These are phyloP conservation scores for Diplotaxis tenuifolia DNA, from an alignment of 345 rosid genomes.

Conservation along the genomic window DNA sequence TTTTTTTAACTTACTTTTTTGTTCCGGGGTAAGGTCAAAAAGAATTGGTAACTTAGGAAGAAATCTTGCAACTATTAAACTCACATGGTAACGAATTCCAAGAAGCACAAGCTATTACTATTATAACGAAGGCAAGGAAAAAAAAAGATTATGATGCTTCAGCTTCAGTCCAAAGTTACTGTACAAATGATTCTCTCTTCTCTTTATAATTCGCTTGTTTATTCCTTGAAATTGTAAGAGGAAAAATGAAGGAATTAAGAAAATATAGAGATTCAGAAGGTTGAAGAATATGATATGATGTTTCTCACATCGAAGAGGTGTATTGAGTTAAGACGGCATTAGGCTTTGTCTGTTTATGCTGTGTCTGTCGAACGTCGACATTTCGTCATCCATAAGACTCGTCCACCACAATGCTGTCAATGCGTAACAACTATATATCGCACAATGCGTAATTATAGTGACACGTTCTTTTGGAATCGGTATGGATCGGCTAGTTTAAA, in stretches of 20 bases:
- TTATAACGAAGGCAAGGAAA: neutral
- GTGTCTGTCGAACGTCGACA: conserved; percentile 8
- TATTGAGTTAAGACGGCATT: conserved; percentile 8
- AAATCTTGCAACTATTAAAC: conserved; percentile 6
- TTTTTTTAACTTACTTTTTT: neutral
- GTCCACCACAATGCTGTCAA: neutral
- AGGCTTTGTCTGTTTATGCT: conserved; percentile 3
- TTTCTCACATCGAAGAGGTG: neutral
- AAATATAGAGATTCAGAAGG: neutral
- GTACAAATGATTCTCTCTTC: neutral
- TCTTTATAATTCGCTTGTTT: neutral
- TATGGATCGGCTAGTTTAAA: neutral
- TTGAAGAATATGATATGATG: conserved; percentile 7
- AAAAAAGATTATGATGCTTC: conserved; percentile 10
- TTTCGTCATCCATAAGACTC: neutral
- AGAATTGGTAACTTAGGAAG: conserved; percentile 4
- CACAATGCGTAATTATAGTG: too few species aligned
- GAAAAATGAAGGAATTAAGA: neutral
- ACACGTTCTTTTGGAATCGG: neutral
- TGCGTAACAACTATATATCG: neutral
- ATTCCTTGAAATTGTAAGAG: neutral
- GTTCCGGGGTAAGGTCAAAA: neutral
- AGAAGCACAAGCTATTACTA: neutral
- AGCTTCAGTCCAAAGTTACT: conserved; percentile 24
- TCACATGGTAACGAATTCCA: neutral